Evolutionary conservation across 192 early-diverging fungal genomes (phyloP).

Genomic region (Phycomyces nitens): DNA sequence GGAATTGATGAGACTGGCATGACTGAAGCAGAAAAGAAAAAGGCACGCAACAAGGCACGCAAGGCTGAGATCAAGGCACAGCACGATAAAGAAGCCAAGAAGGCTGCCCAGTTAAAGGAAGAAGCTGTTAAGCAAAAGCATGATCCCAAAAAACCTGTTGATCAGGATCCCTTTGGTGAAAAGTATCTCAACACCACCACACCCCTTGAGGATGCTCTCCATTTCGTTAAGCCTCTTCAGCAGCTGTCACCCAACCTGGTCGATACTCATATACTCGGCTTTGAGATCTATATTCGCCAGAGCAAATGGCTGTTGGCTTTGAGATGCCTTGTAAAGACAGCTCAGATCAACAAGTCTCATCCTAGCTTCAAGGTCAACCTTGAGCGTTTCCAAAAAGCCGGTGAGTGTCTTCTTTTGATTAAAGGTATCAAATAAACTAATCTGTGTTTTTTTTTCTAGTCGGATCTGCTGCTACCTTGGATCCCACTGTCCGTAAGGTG

Average conservation of each 20-base stretch:
- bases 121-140: conserved; percentile 45
- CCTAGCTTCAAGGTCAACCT: conserved; percentile 43
- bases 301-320: conserved; percentile 68
- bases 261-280: conserved; percentile 62
- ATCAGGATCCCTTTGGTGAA: conserved; percentile 71
- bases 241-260: conserved; percentile 48
- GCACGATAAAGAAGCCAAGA: conserved; percentile 49
- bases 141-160: conserved; percentile 38
- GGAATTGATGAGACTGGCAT: conserved; percentile 54
- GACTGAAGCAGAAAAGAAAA: conserved; percentile 73
- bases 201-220: conserved; percentile 71
- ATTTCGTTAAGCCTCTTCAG: conserved; percentile 73
- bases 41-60: conserved; percentile 69
- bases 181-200: conserved; percentile 58
- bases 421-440: too few relatives aligned
- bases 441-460: not conserved
- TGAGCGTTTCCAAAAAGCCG: conserved; percentile 43
- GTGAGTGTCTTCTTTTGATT: conserved; percentile 25
- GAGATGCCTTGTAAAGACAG: conserved; percentile 51
- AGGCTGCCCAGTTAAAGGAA: conserved; percentile 41
- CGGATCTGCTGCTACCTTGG: not conserved
- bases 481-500: not conserved
- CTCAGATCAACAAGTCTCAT: conserved; percentile 40
- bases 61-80: conserved; percentile 69
- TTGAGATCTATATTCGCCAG: conserved; percentile 64